Evolutionary conservation across 2,329 filamentous ascomycete genomes (phyloP), one percentile per base, ranked within the genome.

Genomic region (Ophiocordyceps camponoti-floridani): DNA sequence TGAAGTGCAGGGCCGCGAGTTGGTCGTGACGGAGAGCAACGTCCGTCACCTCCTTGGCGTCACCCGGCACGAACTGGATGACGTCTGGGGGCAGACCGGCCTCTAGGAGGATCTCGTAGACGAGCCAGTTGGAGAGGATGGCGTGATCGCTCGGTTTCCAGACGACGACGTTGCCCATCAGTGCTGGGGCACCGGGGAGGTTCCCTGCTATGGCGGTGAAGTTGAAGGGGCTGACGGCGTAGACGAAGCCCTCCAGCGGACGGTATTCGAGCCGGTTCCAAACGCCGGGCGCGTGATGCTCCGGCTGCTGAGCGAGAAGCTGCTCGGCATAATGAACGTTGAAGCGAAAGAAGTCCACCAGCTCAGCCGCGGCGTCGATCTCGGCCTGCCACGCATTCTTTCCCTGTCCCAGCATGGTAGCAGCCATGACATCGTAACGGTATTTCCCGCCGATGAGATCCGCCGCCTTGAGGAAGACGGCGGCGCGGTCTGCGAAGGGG

Each of bases 341-440:
- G 70, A 95, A 94, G 58, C 87, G 78, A 59, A 96, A 69, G 65
- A 96, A 96, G 61, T 98, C 89, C 53, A 77, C 82, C 54, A 94
- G 66, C 70, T 98, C 91, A 9, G 89, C 89, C 16, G 89, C 89
- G 37, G 88, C 75, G 62, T 96, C 89, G 51, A 96, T 96, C 72
- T 98, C 89, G n/a, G 91, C 89, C 65, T 98, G 89, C 87, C 87
- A 96, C 42, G 85, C 86, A 62, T 95, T 96, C 76, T 96, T 96
- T 56, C 91, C 89, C 66, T 98, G 89, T 48, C 89, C 91, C 30
- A 94, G 70, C 77, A 96, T 94, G 13, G 91, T 95, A 41, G 86
- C 78, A 8, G 91, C 89, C 84, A 96, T 94, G 54, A 98, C 77
- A 46, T 95, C 86, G 65, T 94, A 95, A 58, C 91, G 77, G 66